Evolutionary conservation across 2,329 filamentous ascomycete species (phyloP).

Genomic region (Ophiocordyceps camponoti-leonardi): DNA sequence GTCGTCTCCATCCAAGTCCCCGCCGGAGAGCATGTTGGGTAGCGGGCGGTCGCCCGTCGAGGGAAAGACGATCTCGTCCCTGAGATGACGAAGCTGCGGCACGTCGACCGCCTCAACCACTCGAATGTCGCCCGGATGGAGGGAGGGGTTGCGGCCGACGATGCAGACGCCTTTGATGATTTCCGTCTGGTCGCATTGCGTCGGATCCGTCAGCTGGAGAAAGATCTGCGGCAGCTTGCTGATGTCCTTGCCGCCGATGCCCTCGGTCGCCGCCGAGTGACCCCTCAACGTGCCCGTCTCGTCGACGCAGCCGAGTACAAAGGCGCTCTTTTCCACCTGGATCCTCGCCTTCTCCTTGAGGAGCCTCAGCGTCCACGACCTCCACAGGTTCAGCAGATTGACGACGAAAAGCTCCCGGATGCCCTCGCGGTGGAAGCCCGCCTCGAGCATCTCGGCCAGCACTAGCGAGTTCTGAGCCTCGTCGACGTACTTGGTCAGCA

Average conservation of each 20-base stretch:
- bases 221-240: slow-evolving; percentile 69
- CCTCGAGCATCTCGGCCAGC: slow-evolving; percentile 58
- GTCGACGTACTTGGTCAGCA: slow-evolving; percentile 64
- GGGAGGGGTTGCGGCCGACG: slow-evolving; percentile 78
- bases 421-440: slow-evolving; percentile 55
- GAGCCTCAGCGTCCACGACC: slow-evolving; percentile 73
- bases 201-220: slow-evolving; percentile 53
- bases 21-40: slow-evolving; percentile 88
- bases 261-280: slow-evolving; percentile 35
- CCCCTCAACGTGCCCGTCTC: slow-evolving; percentile 65
- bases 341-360: slow-evolving; percentile 89
- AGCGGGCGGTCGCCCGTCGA: slow-evolving; percentile 69
- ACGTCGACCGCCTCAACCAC: slow-evolving; percentile 72
- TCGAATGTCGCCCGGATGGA: slow-evolving; percentile 84
- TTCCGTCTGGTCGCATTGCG: slow-evolving; percentile 34
- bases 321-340: slow-evolving; percentile 64
- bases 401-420: slow-evolving; percentile 61
- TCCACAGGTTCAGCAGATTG: slow-evolving; percentile 69
- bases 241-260: slow-evolving; percentile 22
- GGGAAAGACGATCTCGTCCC: slow-evolving; percentile 77
- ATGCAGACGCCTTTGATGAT: slow-evolving; percentile 65
- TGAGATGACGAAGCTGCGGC: slow-evolving; percentile 55
- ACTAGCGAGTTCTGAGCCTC: slow-evolving; percentile 64
- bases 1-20: slow-evolving; percentile 90
- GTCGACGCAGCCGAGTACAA: slow-evolving; percentile 76